Conservation (phyloP, 352 stramenopile genomes). For the Globisporangium camurandrum region DNA sequence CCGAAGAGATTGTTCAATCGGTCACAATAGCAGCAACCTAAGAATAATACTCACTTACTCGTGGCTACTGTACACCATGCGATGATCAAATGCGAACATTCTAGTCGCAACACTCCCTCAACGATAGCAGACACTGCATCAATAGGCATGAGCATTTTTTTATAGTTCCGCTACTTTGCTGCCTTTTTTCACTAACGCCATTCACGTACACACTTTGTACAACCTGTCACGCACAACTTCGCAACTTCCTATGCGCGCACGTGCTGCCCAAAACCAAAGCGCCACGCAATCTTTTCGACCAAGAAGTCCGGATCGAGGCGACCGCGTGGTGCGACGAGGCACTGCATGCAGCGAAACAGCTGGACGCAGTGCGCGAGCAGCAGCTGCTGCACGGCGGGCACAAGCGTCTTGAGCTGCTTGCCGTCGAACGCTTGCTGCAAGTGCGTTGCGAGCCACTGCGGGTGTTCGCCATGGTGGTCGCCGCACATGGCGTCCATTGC, state of each 20-base stretch:
- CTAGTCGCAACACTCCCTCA: no score
- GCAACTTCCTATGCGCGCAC: neutral
- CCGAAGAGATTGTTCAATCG: no score
- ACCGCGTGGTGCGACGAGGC: neutral
- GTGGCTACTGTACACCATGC: no score
- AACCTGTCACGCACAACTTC: no score
- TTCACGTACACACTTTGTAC: no score
- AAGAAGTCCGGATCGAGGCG: neutral
- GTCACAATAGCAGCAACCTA: no score
- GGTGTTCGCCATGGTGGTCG: neutral
- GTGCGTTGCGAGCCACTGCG: neutral
- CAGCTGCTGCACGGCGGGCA: constrained; percentile 8
- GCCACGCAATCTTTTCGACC: neutral
- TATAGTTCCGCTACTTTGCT: no score
- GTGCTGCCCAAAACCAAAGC: neutral
- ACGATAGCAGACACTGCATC: no score
- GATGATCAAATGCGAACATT: no score
- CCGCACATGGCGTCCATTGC: neutral
- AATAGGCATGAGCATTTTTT: no score
- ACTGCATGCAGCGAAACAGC: constrained; percentile 13
- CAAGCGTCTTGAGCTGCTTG: constrained; percentile 6
- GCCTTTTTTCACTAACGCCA: no score
- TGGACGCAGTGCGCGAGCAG: constrained; percentile 10
- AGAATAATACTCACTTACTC: no score
- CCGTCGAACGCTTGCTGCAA: constrained; percentile 9